Percentiles rank a stretch among this genome's conserved stretches.
phyloP scores from a whole-genome alignment of 345 rosid species.

The Xanthoceras sorbifolium region DNA sequence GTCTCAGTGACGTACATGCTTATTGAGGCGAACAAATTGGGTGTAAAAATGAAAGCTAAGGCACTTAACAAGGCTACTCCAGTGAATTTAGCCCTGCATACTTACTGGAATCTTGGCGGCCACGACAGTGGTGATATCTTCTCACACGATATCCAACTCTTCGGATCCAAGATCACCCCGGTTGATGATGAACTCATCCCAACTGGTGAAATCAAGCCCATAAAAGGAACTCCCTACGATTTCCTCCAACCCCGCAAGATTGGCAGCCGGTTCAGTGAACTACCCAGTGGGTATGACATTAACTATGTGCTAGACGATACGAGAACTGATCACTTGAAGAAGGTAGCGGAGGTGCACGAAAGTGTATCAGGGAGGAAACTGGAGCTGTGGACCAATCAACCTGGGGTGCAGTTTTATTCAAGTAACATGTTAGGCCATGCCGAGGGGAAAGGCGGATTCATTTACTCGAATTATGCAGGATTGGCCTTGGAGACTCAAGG shows the following conservation, averaged over 20 bases:
- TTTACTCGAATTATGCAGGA: slow-evolving; percentile 56
- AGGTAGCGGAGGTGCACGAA: slow-evolving; percentile 59
- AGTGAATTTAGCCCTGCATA: slow-evolving; percentile 73
- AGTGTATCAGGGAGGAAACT: slow-evolving; percentile 62
- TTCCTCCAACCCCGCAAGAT: slow-evolving; percentile 52
- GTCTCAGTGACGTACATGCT: slow-evolving; percentile 65
- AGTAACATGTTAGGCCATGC: slow-evolving; percentile 48
- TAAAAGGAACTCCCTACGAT: slow-evolving; percentile 63
- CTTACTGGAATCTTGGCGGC: slow-evolving; percentile 81
- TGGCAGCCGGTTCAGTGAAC: slow-evolving; percentile 46
- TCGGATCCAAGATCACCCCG: slow-evolving; percentile 54
- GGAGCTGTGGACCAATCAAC: slow-evolving; percentile 70
- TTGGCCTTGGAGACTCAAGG: slow-evolving; percentile 80
- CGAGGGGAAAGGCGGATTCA: slow-evolving; percentile 53
- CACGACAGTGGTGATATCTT: slow-evolving; percentile 70
- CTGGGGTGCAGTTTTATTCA: slow-evolving; percentile 77
- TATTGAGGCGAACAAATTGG: slow-evolving; percentile 51
- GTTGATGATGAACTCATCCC: slow-evolving; percentile 77
- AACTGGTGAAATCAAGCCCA: slow-evolving; percentile 48
- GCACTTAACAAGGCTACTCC: slow-evolving; percentile 64
- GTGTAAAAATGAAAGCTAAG: slow-evolving; percentile 57
- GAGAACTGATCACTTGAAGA: slow-evolving; percentile 37
- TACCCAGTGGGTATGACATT: slow-evolving; percentile 73
- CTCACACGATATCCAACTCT: slow-evolving; percentile 56
- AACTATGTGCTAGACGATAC: slow-evolving; percentile 59